Base-by-base conservation (phyloP, 257 asterid genomes). In the Salvia splendens region DNA sequence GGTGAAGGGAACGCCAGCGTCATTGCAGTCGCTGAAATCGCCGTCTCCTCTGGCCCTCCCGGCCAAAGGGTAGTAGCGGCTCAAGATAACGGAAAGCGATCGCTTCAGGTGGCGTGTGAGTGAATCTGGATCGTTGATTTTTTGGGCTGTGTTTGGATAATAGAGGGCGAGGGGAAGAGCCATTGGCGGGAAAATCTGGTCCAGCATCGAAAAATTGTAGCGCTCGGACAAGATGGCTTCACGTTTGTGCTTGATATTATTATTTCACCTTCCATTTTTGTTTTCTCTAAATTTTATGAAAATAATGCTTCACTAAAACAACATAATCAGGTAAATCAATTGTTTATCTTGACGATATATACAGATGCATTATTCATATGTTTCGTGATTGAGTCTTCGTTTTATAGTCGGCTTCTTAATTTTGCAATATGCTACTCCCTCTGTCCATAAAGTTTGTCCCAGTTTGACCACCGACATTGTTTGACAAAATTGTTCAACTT, bases 161-260 rank as follows among this genome's bases (percentile, higher is more conserved):
- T 68, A 74, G 17, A 74, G 38, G 62, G 54, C 30, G n/a, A 49
- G 0, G 7, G 75, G 80, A 10, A 42, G 15, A 33, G 33, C 49
- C 41, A 56, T 63, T 14, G 77, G 41, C 4, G 76, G 71, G 0
- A 8, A n/a, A 1, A 62, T n/a, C 14, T 75, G 80, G 48, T 79
- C 83, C 0, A 79, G 64, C 63, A 67, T 42, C 0, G 80, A 67
- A 49, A 79, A 30, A 16, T 58, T 56, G 78, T 79, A 68, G 80
- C 0, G 77, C 24, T 71, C 33, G 73, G 77, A 47, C 46, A 69
- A 64, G 69, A 73, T 8, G 82, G 82, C 69, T 11, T 51, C 16
- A 73, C 71, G 15, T 12, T 54, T 8, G 62, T 75, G 3, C 9
- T 68, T 8, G 72, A 69, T 40, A 75, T 55, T 40, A 75, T 55